Evolutionary conservation across 768 basidiomycete species (phyloP).

Genomic region (Mycena albidolilacea): DNA sequence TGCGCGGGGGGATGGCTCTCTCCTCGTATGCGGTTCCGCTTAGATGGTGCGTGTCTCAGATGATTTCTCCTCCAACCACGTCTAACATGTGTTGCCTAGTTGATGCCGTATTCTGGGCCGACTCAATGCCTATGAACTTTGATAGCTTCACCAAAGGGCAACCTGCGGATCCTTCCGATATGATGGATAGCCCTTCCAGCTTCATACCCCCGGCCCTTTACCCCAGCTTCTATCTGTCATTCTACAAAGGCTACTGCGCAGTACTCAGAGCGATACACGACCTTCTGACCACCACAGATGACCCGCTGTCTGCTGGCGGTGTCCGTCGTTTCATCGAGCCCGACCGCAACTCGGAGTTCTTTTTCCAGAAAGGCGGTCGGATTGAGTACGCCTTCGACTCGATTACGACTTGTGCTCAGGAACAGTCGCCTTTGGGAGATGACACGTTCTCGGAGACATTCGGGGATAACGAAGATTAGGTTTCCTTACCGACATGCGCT

Average conservation of each 20-base stretch:
- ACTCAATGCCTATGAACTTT: constrained; percentile 33
- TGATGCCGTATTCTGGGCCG: constrained; percentile 26
- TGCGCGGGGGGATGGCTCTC: constrained; percentile 27
- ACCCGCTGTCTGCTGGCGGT: constrained; percentile 16
- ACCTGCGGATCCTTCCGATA: constrained; percentile 4
- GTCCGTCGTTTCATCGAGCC: constrained; percentile 14
- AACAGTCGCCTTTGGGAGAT: constrained; percentile 47
- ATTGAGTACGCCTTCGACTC: constrained; percentile 49
- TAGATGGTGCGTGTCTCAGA: constrained; percentile 14
- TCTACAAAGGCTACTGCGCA: constrained; percentile 47
- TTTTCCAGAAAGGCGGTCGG: constrained; percentile 46
- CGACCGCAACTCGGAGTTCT: constrained; percentile 27
- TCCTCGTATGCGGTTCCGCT: constrained; percentile 37
- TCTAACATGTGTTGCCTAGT: neutral
- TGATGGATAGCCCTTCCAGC: constrained; percentile 12
- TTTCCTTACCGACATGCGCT: constrained; percentile 36
- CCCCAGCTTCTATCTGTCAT: constrained; percentile 37
- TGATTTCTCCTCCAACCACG: neutral
- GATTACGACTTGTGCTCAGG: constrained; percentile 43
- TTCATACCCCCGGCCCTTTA: constrained; percentile 33
- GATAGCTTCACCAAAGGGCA: constrained; percentile 21
- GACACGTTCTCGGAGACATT: constrained; percentile 41
- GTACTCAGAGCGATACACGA: constrained; percentile 42
- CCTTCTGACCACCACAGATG: constrained; percentile 32
- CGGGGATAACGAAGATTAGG: constrained; percentile 41